Conservation (phyloP, 2,329 filamentous ascomycete species). For the Acrocalymma vagum region DNA sequence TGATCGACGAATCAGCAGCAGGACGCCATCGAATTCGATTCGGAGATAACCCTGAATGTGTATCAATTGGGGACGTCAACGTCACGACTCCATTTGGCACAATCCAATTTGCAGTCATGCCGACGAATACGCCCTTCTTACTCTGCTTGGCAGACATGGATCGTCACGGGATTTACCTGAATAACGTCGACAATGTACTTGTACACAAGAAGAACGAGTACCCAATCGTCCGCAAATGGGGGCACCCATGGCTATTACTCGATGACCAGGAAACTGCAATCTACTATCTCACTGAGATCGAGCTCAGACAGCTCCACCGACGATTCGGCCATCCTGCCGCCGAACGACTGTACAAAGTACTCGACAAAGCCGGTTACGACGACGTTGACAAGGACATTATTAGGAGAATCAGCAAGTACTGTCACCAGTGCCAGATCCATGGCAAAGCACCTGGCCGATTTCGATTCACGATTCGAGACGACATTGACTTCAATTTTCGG, state of each 20-base stretch:
- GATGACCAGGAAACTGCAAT: neutral
- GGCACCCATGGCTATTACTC: slow-evolving; percentile 6
- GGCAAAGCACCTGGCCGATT: neutral
- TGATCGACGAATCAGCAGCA: too few relatives aligned
- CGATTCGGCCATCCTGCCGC: neutral
- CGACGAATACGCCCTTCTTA: too few relatives aligned
- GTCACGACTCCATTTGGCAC: too few relatives aligned
- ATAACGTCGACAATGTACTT: neutral
- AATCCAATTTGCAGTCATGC: too few relatives aligned
- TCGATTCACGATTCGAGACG: neutral
- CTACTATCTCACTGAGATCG: too few relatives aligned
- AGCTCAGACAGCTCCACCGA: neutral
- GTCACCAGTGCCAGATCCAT: neutral
- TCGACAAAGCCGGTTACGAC: neutral
- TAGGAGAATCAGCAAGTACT: neutral
- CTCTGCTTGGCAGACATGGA: too few relatives aligned
- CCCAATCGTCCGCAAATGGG: slow-evolving; percentile 6
- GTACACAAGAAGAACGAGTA: neutral
- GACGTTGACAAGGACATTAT: too few relatives aligned
- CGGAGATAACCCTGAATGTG: too few relatives aligned
- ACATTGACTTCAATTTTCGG: neutral
- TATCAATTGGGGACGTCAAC: too few relatives aligned
- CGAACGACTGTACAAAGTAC: neutral
- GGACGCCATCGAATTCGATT: too few relatives aligned
- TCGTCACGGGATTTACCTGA: too few relatives aligned